Conservation (phyloP, 2,329 filamentous ascomycete genomes). For the Colletotrichum musicola region DNA sequence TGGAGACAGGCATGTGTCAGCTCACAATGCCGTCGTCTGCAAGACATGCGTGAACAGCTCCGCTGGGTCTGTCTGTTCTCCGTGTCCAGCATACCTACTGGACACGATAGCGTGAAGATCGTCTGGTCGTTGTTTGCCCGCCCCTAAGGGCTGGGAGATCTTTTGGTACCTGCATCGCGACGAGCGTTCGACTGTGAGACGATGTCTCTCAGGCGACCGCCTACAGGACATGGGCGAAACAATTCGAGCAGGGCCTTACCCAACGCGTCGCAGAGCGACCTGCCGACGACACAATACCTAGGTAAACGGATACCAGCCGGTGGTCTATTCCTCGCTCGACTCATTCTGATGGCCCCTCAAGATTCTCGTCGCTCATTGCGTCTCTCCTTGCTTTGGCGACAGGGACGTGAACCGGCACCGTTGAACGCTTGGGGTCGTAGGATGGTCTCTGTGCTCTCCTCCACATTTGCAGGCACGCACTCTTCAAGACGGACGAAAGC, state of each 20-base stretch:
- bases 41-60: not conserved
- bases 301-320: no score
- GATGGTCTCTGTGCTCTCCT: slow-evolving; percentile 21
- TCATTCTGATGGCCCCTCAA: not conserved
- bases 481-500: slow-evolving; percentile 26
- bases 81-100: not conserved
- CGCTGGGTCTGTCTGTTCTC: not conserved
- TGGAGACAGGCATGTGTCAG: not conserved
- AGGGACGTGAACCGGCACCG: not conserved
- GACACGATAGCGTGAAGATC: slow-evolving; percentile 5
- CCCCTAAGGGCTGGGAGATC: slow-evolving; percentile 11
- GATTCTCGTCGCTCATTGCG: not conserved
- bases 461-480: slow-evolving; percentile 1
- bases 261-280: no score
- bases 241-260: not conserved
- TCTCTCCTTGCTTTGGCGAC: not conserved
- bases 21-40: not conserved
- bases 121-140: slow-evolving; percentile 5
- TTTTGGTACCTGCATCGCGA: slow-evolving; percentile 26
- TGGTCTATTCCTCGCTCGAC: not conserved
- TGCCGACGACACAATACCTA: no score
- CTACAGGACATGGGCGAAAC: slow-evolving; percentile 16
- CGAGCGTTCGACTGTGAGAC: slow-evolving; percentile 30
- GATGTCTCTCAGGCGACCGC: slow-evolving; percentile 21
- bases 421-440: slow-evolving; percentile 26